Evolutionary conservation across 768 basidiomycete genomes (phyloP), one percentile per base, ranked within the genome.

Genomic region (Lentinula sp.): DNA sequence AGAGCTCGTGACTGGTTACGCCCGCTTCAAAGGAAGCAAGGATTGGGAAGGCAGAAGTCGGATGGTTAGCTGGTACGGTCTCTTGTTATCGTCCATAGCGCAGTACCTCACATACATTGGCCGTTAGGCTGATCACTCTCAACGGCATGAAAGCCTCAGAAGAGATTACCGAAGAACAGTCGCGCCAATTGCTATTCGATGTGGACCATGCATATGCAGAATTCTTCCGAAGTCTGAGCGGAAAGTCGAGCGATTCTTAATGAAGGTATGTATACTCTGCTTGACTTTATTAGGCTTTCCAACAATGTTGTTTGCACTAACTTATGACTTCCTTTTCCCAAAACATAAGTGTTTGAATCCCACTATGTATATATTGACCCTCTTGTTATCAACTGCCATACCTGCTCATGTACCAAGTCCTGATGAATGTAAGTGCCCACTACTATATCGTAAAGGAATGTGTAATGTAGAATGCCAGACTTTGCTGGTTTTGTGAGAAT

Each of bases 111-210:
- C 58, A 8, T 55, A 55, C 48, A 11, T 18, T 7, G n/a, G 40
- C 16, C 23, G 45, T 1, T 60, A 95, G 93, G 95, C 78, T 99
- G 43, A 98, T 99, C 67, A 94, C 93, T 4, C 81, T 99, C 21
- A 98, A 98, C 66, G 91, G 86, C 1, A 95, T 99, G 94, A 93
- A 93, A 69, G 97, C 94, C 3, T 93, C 93, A 10, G 96, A 98
- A 65, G 95, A 97, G 73, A 88, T 98, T 34, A 88, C 89, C 0
- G 96, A 98, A 62, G 96, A 98, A 62, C 95, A 99, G 68, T 88
- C 92, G 2, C 78, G 97, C 61, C 95, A 98, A 92, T 80, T 98
- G 62, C 78, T 93, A n/a, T 98, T 98, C 68, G 96, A 98, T 68
- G 92, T 97, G 57, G 95, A 98, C 66, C 87, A 96, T 67, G 95